Evolutionary conservation across 768 basidiomycete genomes (phyloP), one percentile per base, ranked within the genome.

Genomic region (Boletus rex-veris): DNA sequence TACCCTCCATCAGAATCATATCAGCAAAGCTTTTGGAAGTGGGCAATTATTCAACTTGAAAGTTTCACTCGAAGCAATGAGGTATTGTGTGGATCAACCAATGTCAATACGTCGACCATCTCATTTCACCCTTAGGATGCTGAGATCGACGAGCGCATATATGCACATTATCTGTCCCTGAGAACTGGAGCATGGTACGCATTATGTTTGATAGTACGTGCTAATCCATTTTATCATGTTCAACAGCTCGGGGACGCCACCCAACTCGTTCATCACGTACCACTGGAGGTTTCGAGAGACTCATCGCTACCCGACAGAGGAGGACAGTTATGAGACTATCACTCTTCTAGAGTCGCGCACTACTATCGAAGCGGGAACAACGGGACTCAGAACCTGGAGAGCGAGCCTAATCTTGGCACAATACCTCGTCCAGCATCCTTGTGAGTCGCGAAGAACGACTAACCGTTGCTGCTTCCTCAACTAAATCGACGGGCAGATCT

Each of bases 381-480:
- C 89, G 1, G 89, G 90, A 12, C 69, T 92, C 45, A 77, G 86
- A 50, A 92, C 90, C 7, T 92, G 90, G 90, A 73, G 77, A 28
- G 87, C 90, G 6, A 85, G 88, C 58, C 78, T 86, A 41, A 71
- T 80, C 30, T 73, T 92, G 18, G 81, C 83, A 0, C 77, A 84
- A 45, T 85, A 82, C 61, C 72, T 92, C 21, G 76, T 82, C 21
- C 54, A 61, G 9, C 74, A 86, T 62, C 73, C 82, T 66, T 78
- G 88, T 88, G 69, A 59, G 66, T 62, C 12, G 31, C 44, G 33
- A 45, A 31, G 35, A 10, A 19, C 6, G 10, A 40, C 5, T 7
- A 11, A 39, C 12, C 19, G 14, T 24, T 16, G 19, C 19, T 11
- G 31, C 6, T 26, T 50, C 24, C 30, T 45, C 26, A 44, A 16